A percentile compares a stretch with the other conserved stretches of the same genome.
phyloP scores from a whole-genome alignment of 768 basidiomycete genomes.

The Fomitopsis serialis region DNA sequence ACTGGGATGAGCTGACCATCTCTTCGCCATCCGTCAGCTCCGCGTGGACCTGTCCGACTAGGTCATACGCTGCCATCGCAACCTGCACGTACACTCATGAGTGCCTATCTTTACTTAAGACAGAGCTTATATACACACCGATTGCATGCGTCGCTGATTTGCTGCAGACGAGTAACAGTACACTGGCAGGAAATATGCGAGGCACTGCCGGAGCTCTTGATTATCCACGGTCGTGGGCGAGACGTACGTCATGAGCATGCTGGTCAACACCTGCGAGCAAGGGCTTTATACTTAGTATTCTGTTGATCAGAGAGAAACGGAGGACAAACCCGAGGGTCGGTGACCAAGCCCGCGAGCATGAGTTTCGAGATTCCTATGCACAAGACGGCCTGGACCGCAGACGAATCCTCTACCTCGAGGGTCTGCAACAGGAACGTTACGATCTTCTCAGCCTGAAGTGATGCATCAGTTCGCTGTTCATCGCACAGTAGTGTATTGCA shows the following conservation, averaged over 20 bases:
- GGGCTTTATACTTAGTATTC: too few relatives aligned
- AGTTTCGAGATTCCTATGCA: conserved; percentile 46
- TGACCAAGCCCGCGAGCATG: conserved; percentile 42
- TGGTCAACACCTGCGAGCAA: not conserved
- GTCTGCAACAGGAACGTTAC: conserved; percentile 36
- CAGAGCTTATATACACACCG: not conserved
- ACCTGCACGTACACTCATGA: not conserved
- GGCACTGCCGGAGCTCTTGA: not conserved
- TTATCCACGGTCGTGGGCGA: not conserved
- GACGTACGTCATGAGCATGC: not conserved
- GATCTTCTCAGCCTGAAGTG: conserved; percentile 26
- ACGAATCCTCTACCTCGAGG: conserved; percentile 34
- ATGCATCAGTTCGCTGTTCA: not conserved
- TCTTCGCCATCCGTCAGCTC: conserved; percentile 29
- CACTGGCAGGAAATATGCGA: conserved; percentile 27
- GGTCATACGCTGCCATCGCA: conserved; percentile 25
- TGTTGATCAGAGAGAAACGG: not conserved
- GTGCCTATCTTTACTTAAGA: not conserved
- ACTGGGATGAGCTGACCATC: conserved; percentile 23
- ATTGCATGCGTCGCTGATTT: conserved; percentile 68
- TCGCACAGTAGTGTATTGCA: not conserved
- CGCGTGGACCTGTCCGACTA: conserved; percentile 26
- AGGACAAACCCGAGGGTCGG: conserved; percentile 38
- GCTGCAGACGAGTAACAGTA: conserved; percentile 73
- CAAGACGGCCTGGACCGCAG: conserved; percentile 37